These are phyloP conservation scores for Mycena chlorophos DNA, from an alignment of 768 basidiomycete species.

Conservation along the genomic window DNA sequence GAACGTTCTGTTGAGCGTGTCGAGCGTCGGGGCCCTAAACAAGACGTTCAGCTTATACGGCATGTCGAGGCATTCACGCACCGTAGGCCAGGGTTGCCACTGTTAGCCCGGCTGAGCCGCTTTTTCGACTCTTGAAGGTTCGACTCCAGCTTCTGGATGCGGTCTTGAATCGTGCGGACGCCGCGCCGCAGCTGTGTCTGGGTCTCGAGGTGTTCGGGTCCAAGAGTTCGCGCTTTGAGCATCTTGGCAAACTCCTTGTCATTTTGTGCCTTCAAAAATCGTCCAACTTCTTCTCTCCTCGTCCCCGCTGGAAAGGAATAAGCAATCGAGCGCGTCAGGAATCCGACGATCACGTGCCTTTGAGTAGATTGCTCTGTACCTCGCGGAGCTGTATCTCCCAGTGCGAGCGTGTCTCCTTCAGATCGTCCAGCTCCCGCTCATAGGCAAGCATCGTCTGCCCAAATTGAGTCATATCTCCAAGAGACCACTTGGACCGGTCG, in stretches of 20 bases:
- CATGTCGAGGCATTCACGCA: constrained; percentile 32
- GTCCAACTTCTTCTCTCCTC: constrained; percentile 77
- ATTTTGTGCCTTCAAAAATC: constrained; percentile 74
- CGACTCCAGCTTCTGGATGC: constrained; percentile 78
- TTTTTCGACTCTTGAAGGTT: constrained; percentile 70
- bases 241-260: constrained; percentile 81
- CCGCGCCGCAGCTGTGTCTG: constrained; percentile 74
- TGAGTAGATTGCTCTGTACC: constrained; percentile 65
- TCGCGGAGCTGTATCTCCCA: constrained; percentile 49
- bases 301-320: constrained; percentile 58
- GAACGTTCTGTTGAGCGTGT: constrained; percentile 81
- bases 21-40: constrained; percentile 78
- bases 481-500: constrained; percentile 50
- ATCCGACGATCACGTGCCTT: constrained; percentile 44
- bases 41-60: background rate
- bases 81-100: constrained; percentile 65
- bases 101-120: constrained; percentile 58
- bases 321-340: background rate
- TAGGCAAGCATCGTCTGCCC: constrained; percentile 48
- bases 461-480: constrained; percentile 55
- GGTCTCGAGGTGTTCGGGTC: constrained; percentile 84
- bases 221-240: constrained; percentile 73
- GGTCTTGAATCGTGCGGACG: constrained; percentile 69
- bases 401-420: constrained; percentile 45
- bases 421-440: constrained; percentile 51